Evolutionary conservation across 768 basidiomycete genomes (phyloP), one percentile per base, ranked within the genome.

Genomic region (Termitomyces sp.): DNA sequence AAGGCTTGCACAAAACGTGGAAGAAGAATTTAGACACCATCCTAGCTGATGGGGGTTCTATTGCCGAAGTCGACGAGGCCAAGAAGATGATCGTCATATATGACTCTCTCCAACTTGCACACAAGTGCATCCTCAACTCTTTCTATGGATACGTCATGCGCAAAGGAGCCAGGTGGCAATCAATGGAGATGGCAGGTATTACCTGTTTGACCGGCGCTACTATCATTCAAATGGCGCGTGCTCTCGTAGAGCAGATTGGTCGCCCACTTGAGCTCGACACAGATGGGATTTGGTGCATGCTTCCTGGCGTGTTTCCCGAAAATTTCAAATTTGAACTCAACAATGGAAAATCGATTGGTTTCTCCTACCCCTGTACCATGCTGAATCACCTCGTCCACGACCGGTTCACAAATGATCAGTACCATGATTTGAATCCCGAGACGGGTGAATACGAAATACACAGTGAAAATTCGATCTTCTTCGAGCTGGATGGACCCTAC

Each of bases 131-230:
- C 70, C 84, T 99, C 64, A 99, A 99, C 78, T 98, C 97, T 3
- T 99, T 99, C 81, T 99, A 99, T 70, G 97, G 97, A 38, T 99
- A 99, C 67, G 96, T 99, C 70, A 98, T 98, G 97, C 87, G 97
- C 43, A 98, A 99, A 71, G 97, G 97, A 55, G 97, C 97, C 18
- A 80, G 97, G 33, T 99, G 97, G 97, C 95, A 98, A 72, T 98
- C 96, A 32, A 98, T 99, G 97, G 97, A 99, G 77, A 99, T 99
- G 97, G 97, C 97, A 1, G 97, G 97, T 7, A 98, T 99, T 62
- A 98, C 97, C 12, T 99, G 97, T 75, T 78, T 98, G 55, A 98
- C 97, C 0, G 97, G 97, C 43, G 95, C 97, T 20, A 92, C 86
- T 6, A 98, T 99, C 76, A 98, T 99, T 65, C 96, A 99, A 71